Evolutionary conservation across 2,329 filamentous ascomycete species (phyloP), one percentile per base, ranked within the genome.

Genomic region (Apiospora arundinis): DNA sequence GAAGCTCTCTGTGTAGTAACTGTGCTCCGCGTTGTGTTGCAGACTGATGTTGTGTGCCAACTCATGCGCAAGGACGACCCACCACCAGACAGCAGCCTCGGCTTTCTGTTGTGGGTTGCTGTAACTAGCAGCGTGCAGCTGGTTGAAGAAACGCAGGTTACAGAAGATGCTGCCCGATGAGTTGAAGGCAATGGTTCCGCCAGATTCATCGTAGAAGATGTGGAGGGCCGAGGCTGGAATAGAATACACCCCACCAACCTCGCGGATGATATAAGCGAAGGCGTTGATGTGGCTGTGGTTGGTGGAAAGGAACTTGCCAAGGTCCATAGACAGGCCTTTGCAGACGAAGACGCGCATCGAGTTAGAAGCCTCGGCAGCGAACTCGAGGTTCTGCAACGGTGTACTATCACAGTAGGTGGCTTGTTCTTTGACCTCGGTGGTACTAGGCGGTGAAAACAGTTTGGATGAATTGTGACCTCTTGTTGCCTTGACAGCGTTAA

Each of bases 61-160:
- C 83, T 99, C 97, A 80, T 99, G 96, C 73, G 95, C 97, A 73
- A 98, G 81, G n/a, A 96, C 95, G 74, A 97, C 93, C 90, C 93
- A 98, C 95, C 95, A 98, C 86, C 95, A 97, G 0, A 92, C 89
- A 71, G 90, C 85, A 2, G 93, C 93, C 73, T 96, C 92, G 4
- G 89, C 86, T 79, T 85, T 90, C 21, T 84, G 88, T 70, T 86
- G 83, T 2, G 80, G 80, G 25, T 74, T 32, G 67, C 78, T 28
- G 28, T 90, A 80, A 73, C 85, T 81, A 18, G 83, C 77, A 63
- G 89, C 85, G 78, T 98, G 95, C 44, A 98, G 82, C 77, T 95
- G 91, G 72, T 92, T 83, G 80, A 95, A 98, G 85, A 94, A 97
- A 23, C 93, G 88, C 74, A 97, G 88, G 79, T 99, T 99, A 86